Evolutionary conservation across 768 basidiomycete species (phyloP).

Genomic region (Dioszegia aurantiaca): DNA sequence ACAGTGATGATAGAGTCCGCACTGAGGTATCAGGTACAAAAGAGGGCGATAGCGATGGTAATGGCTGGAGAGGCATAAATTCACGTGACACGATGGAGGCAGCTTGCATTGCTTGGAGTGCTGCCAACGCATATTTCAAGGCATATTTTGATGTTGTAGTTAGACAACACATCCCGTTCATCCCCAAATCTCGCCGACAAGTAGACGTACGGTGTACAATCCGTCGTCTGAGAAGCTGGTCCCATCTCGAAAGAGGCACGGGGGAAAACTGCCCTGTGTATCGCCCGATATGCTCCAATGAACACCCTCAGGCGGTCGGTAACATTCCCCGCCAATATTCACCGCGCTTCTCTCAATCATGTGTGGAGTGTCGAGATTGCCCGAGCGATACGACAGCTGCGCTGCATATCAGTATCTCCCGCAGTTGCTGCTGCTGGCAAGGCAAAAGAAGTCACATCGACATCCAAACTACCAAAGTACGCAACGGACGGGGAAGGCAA

Average conservation of each 20-base stretch:
- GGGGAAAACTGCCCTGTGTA: too few relatives aligned
- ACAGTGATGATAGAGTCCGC: too few relatives aligned
- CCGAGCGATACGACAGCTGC: background rate
- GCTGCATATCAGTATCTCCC: background rate
- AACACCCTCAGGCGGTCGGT: constrained; percentile 11
- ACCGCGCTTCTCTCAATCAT: background rate
- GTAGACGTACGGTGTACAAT: too few relatives aligned
- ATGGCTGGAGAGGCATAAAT: background rate
- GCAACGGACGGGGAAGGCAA: background rate
- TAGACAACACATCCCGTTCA: too few relatives aligned
- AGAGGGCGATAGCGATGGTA: background rate
- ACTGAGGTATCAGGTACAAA: too few relatives aligned
- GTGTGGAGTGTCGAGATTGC: too few relatives aligned
- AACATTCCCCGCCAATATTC: background rate
- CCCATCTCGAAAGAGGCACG: too few relatives aligned
- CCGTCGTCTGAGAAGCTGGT: too few relatives aligned
- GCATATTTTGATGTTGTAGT: too few relatives aligned
- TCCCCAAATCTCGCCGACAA: too few relatives aligned
- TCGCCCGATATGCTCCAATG: constrained; percentile 9
- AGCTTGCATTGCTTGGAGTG: too few relatives aligned
- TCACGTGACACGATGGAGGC: background rate
- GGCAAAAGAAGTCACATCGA: background rate
- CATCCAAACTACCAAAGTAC: background rate
- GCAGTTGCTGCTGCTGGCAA: background rate
- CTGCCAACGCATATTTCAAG: too few relatives aligned